Evolutionary conservation across 2,329 filamentous ascomycete species (phyloP).

Genomic region (Chaetomium olivaceum): DNA sequence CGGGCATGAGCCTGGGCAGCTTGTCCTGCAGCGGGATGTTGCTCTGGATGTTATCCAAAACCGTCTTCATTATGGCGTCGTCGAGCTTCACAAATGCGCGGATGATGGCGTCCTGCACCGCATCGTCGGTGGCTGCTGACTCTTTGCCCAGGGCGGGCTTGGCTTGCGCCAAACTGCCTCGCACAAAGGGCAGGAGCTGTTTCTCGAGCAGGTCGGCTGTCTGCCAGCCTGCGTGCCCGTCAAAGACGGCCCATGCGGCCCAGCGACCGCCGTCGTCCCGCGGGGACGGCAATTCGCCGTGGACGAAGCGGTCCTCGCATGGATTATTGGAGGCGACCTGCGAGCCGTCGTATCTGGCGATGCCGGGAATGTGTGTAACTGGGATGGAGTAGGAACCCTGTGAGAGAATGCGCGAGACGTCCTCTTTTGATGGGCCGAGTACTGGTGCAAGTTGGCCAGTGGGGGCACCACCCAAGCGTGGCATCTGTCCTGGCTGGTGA

Average conservation of each 20-base stretch:
- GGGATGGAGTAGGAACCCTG: neutral
- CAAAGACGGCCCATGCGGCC: neutral
- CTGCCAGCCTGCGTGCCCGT: neutral
- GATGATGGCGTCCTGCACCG: neutral
- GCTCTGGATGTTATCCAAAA: neutral
- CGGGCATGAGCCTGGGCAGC: neutral
- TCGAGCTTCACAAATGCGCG: neutral
- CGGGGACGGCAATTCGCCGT: neutral
- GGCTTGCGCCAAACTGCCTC: neutral
- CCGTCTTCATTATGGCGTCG: neutral
- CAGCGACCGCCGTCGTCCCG: neutral
- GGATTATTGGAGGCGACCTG: neutral
- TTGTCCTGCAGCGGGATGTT: neutral
- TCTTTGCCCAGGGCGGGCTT: neutral
- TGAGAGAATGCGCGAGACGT: neutral
- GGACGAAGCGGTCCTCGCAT: neutral
- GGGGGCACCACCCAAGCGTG: neutral
- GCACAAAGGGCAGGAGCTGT: neutral
- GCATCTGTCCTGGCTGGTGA: neutral
- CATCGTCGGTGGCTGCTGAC: neutral
- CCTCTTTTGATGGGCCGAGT: neutral
- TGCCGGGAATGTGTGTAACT: neutral
- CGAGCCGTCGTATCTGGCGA: neutral
- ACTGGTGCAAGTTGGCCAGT: neutral
- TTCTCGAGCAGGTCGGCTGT: slow-evolving; percentile 1